Percentiles rank a stretch among this genome's conserved stretches.
Evolutionary conservation across 148 eudicot species (phyloP).

Genomic region (Suaeda aralocaspica): DNA sequence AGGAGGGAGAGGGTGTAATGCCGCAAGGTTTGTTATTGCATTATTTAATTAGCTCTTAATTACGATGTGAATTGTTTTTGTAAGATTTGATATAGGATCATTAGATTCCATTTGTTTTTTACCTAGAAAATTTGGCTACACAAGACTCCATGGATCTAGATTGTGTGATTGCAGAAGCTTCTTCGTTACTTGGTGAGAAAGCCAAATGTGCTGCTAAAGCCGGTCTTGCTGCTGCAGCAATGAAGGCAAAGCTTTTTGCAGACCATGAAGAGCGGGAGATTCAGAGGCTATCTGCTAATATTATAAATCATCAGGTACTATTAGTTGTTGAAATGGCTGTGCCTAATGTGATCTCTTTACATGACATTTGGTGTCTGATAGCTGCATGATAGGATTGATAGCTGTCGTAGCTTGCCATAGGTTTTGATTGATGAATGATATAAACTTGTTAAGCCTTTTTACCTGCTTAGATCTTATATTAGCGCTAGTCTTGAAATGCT

Average conservation of each 20-base stretch:
- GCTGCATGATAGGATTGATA: too few species aligned
- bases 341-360: neutral
- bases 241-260: constrained; percentile 87
- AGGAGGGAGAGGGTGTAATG: too few species aligned
- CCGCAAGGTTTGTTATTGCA: too few species aligned
- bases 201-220: constrained; percentile 74
- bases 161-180: constrained; percentile 36
- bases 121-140: constrained; percentile 37
- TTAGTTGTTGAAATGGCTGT: neutral
- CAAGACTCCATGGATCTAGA: constrained; percentile 36
- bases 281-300: constrained; percentile 89
- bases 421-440: neutral
- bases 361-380: too few species aligned
- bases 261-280: constrained; percentile 98
- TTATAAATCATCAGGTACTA: constrained; percentile 91
- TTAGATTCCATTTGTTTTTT: neutral
- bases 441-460: constrained; percentile 4
- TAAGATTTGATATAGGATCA: too few species aligned
- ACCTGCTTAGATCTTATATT: too few species aligned
- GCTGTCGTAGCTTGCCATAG: too few species aligned
- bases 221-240: constrained; percentile 88
- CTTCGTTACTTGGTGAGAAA: constrained; percentile 54
- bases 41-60: too few species aligned
- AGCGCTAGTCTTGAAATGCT: too few species aligned
- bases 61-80: too few species aligned